These are phyloP conservation scores for Cardiospermum halicacabum DNA, from an alignment of 345 rosid genomes.

Conservation along the genomic window DNA sequence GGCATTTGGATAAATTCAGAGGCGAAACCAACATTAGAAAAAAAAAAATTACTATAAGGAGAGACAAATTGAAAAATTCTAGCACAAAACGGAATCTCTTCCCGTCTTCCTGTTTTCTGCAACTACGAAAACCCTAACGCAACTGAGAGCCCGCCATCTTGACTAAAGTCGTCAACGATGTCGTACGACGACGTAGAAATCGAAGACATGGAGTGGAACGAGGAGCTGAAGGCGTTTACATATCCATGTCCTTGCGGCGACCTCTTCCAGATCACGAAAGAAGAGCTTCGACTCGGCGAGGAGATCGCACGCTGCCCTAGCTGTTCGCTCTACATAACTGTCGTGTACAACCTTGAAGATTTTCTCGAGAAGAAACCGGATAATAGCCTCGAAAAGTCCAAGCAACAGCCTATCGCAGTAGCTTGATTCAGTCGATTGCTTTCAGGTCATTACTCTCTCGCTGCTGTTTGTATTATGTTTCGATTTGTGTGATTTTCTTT, in stretches of 20 bases:
- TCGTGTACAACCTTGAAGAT: slow-evolving; percentile 79
- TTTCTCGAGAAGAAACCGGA: slow-evolving; percentile 38
- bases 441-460: not conserved
- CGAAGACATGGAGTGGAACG: slow-evolving; percentile 96
- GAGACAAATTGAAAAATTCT: not conserved
- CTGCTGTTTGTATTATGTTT: not conserved
- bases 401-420: slow-evolving; percentile 49
- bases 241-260: slow-evolving; percentile 97
- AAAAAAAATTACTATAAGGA: not conserved
- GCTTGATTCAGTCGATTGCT: slow-evolving; percentile 23
- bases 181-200: slow-evolving; percentile 99
- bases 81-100: not conserved
- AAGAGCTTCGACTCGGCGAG: slow-evolving; percentile 76
- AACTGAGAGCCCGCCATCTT: not conserved
- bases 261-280: slow-evolving; percentile 84
- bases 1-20: not conserved
- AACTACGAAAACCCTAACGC: slow-evolving; percentile 2
- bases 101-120: not conserved
- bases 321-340: slow-evolving; percentile 88
- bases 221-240: slow-evolving; percentile 68
- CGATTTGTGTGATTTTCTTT: not conserved
- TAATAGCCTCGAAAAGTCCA: slow-evolving; percentile 35
- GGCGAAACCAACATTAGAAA: not conserved
- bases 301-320: slow-evolving; percentile 90
- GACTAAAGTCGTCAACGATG: slow-evolving; percentile 50